phyloP scores from a whole-genome alignment of 129 eudicot species.

The Flaveria sonorensis region DNA sequence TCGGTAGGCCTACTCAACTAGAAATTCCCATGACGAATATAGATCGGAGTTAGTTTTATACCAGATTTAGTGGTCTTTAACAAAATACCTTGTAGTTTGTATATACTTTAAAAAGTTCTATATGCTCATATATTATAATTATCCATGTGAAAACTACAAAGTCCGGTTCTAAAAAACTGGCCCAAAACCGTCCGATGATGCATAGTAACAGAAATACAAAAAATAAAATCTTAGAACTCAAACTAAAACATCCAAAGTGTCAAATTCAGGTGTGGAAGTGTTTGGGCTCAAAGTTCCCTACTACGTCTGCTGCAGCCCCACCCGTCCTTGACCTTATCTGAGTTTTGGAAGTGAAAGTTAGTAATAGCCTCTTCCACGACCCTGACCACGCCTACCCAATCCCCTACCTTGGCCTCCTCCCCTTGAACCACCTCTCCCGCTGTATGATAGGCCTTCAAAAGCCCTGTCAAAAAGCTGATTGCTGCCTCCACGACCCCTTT shows the following conservation, averaged over 20 bases:
- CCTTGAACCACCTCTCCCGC: conserved; percentile 59
- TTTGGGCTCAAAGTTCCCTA: conserved; percentile 8
- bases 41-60: neutral
- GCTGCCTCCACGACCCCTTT: conserved; percentile 62
- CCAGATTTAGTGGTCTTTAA: neutral
- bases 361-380: conserved; percentile 61
- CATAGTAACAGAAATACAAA: conserved; percentile 19
- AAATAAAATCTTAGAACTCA: neutral
- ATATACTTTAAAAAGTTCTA: conserved; percentile 9
- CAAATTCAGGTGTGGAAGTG: conserved; percentile 12
- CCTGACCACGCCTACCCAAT: conserved; percentile 68
- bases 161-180: neutral
- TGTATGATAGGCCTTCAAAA: conserved; percentile 51
- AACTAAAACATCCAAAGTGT: neutral
- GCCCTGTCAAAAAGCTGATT: conserved; percentile 63
- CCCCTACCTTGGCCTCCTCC: conserved; percentile 53
- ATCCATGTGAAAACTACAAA: conserved; percentile 17
- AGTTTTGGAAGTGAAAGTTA: conserved; percentile 22
- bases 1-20: conserved; percentile 41
- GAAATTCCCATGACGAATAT: conserved; percentile 37
- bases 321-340: neutral
- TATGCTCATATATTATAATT: conserved; percentile 2
- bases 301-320: conserved; percentile 7
- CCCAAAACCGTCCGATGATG: neutral
- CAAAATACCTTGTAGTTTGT: neutral